Percentiles rank a stretch among this genome's conserved stretches.
phyloP scores from a whole-genome alignment of 1,139 yeast species.

The Kluyveromyces marxianus region DNA sequence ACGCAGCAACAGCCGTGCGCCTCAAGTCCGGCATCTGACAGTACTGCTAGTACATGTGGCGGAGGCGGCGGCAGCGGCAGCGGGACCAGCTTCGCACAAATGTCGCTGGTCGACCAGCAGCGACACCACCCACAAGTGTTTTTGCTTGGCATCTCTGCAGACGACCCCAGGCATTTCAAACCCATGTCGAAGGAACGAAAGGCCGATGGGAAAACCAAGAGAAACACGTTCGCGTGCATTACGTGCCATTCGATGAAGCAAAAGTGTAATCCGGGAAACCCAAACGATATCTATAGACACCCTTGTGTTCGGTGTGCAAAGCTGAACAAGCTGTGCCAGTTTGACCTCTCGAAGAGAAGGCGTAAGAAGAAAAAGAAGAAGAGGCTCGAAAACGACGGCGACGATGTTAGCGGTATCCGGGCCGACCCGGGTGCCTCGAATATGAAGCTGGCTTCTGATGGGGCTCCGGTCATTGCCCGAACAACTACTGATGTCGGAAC shows the following conservation, averaged over 20 bases:
- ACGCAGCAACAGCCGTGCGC: too few relatives aligned
- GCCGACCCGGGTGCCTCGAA: too few relatives aligned
- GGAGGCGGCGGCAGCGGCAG: too few relatives aligned
- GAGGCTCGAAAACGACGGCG: background rate
- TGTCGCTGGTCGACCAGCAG: constrained; percentile 3
- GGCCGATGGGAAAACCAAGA: constrained; percentile 19
- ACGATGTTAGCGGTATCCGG: background rate
- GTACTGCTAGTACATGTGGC: too few relatives aligned
- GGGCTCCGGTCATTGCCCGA: background rate
- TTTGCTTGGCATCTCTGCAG: constrained; percentile 17
- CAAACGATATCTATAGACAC: constrained; percentile 43
- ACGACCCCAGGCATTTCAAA: constrained; percentile 20
- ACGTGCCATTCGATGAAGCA: constrained; percentile 77
- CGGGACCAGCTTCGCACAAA: background rate
- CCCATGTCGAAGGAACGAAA: constrained; percentile 21
- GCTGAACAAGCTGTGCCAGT: constrained; percentile 56
- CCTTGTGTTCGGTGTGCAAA: constrained; percentile 71
- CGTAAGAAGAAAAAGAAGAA: constrained; percentile 37
- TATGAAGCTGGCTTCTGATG: background rate
- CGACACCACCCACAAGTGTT: constrained; percentile 9
- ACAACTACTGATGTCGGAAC: too few relatives aligned
- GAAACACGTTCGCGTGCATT: constrained; percentile 58
- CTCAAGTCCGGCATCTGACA: too few relatives aligned
- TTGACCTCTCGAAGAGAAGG: constrained; percentile 54
- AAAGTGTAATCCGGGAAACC: constrained; percentile 69